A percentile compares a stretch with the other conserved stretches of the same genome.
These are phyloP conservation scores for Halophytophthora polymorphica DNA, from an alignment of 352 stramenopile genomes.

Conservation along the genomic window DNA sequence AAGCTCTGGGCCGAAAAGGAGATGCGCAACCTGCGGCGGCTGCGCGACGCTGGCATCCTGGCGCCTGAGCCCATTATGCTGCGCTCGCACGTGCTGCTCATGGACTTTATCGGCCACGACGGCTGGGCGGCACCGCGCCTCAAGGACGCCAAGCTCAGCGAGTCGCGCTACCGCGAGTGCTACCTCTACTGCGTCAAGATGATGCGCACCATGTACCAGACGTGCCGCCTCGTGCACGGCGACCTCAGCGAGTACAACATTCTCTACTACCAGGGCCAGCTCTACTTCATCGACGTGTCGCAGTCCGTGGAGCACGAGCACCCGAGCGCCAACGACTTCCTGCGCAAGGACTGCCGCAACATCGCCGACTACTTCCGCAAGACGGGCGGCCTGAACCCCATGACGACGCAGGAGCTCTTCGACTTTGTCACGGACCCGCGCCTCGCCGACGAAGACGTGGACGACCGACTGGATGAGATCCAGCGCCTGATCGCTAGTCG, in stretches of 20 bases:
- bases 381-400: slow-evolving; percentile 87
- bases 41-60: slow-evolving; percentile 89
- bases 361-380: slow-evolving; percentile 97
- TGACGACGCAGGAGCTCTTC: slow-evolving; percentile 95
- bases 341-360: slow-evolving; percentile 97
- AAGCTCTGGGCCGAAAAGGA: slow-evolving; percentile 99
- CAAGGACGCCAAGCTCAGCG: slow-evolving; percentile 92
- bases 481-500: slow-evolving; percentile 87
- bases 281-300: slow-evolving; percentile 99
- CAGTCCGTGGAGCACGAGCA: slow-evolving; percentile 99
- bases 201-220: slow-evolving; percentile 96
- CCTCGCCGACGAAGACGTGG: slow-evolving; percentile 73
- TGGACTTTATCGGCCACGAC: slow-evolving; percentile 97
- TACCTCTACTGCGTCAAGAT: slow-evolving; percentile 96
- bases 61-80: slow-evolving; percentile 93
- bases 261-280: slow-evolving; percentile 95
- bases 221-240: slow-evolving; percentile 96
- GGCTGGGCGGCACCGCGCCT: slow-evolving; percentile 94
- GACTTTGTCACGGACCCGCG: slow-evolving; percentile 92
- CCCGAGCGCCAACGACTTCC: slow-evolving; percentile 95
- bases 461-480: slow-evolving; percentile 86
- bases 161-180: slow-evolving; percentile 90
- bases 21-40: slow-evolving; percentile 96
- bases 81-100: slow-evolving; percentile 97
- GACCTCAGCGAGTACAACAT: slow-evolving; percentile 99